Conservation (phyloP, 805 yeast species). For the Kurtzmaniella cleridarum region DNA sequence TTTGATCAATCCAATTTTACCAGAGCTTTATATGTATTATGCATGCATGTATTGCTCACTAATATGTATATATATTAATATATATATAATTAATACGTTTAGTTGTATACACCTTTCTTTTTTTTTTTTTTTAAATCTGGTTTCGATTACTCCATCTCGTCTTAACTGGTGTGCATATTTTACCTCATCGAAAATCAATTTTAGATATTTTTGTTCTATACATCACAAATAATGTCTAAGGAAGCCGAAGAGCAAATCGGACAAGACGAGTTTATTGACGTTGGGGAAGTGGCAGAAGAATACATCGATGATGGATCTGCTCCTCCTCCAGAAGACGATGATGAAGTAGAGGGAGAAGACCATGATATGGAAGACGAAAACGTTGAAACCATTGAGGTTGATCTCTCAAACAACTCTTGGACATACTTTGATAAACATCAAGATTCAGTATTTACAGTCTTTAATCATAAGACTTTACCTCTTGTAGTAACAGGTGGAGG, state of each 20-base stretch:
- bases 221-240: conserved; percentile 1
- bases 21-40: too few relatives aligned
- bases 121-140: too few relatives aligned
- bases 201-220: too few relatives aligned
- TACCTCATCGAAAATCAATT: too few relatives aligned
- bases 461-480: conserved; percentile 80
- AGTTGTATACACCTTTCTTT: too few relatives aligned
- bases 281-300: conserved; percentile 32
- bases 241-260: conserved; percentile 6
- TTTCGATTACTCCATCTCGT: too few relatives aligned
- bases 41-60: too few relatives aligned
- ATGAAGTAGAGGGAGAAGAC: conserved; percentile 21
- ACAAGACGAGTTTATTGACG: conserved; percentile 23
- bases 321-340: conserved; percentile 35
- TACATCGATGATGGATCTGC: conserved; percentile 23
- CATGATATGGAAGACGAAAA: conserved; percentile 28
- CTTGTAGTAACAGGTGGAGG: conserved; percentile 93
- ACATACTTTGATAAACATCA: conserved; percentile 84
- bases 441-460: conserved; percentile 81
- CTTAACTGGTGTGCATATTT: too few relatives aligned
- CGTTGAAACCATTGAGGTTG: conserved; percentile 64
- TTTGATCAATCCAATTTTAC: too few relatives aligned
- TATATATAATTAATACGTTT: too few relatives aligned
- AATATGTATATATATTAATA: too few relatives aligned
- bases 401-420: conserved; percentile 84